Evolutionary conservation across 495 filamentous ascomycete genomes (phyloP).

Genomic region (Penicillium ucsense): DNA sequence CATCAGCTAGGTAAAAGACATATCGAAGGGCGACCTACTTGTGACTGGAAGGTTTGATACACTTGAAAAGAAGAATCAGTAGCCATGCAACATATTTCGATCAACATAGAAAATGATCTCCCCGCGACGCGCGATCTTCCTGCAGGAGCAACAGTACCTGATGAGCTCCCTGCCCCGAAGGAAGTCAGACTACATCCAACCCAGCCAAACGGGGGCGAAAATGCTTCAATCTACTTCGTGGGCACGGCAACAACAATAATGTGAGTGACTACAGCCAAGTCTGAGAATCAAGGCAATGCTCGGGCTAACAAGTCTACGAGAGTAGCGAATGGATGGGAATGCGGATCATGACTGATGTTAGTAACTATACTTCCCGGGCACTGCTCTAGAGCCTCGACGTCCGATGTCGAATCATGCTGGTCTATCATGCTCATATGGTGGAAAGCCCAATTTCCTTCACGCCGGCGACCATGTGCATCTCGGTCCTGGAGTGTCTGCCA

Average conservation of each 20-base stretch:
- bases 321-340: slow-evolving; percentile 49
- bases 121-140: slow-evolving; percentile 18
- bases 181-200: slow-evolving; percentile 34
- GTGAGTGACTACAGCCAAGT: slow-evolving; percentile 11
- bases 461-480: slow-evolving; percentile 60
- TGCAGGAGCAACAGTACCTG: background rate
- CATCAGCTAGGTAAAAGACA: too few species aligned
- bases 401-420: background rate
- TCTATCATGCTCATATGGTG: background rate
- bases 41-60: too few species aligned
- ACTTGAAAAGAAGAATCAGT: background rate
- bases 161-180: slow-evolving; percentile 27
- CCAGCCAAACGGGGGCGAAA: slow-evolving; percentile 22
- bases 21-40: too few species aligned
- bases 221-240: slow-evolving; percentile 46
- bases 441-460: slow-evolving; percentile 57
- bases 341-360: slow-evolving; percentile 54
- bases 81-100: slow-evolving; percentile 4
- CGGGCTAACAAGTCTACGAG: background rate
- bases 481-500: slow-evolving; percentile 48
- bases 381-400: background rate
- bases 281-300: background rate
- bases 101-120: background rate
- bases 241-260: slow-evolving; percentile 62
- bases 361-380: background rate